These are phyloP conservation scores for Angomonas ambiguus DNA, from an alignment of 208 protist species.

Conservation along the genomic window DNA sequence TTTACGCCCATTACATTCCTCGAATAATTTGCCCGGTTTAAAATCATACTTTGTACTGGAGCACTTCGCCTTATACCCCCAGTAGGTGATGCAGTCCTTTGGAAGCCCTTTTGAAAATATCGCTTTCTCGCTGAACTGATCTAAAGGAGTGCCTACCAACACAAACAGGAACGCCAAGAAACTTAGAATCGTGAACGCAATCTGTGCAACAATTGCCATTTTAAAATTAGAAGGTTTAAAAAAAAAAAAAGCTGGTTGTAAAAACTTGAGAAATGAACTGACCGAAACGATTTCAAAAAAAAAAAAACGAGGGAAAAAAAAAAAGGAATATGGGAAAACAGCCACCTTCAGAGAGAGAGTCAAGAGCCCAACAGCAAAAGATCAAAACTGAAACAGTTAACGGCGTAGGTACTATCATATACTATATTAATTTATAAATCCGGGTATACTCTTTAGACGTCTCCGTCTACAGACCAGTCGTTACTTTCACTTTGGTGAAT, in stretches of 20 bases:
- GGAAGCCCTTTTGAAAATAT: constrained; percentile 10
- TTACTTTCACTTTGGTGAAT: too few species aligned
- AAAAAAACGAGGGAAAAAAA: not conserved
- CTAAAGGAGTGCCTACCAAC: constrained; percentile 10
- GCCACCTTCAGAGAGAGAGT: not conserved
- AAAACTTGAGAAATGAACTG: too few species aligned
- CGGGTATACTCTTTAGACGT: too few species aligned
- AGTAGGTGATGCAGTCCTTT: constrained; percentile 40
- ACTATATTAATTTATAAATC: too few species aligned
- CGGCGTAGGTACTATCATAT: not conserved
- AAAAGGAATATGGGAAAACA: not conserved
- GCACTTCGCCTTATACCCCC: constrained; percentile 39
- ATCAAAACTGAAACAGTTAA: not conserved
- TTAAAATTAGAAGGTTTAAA: not conserved
- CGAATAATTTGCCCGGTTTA: constrained; percentile 20
- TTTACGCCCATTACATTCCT: constrained; percentile 17
- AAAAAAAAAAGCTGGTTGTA: constrained; percentile 3
- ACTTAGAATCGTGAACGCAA: constrained; percentile 13
- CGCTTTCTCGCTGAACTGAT: constrained; percentile 12
- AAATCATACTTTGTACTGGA: constrained; percentile 19
- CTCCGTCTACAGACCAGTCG: too few species aligned
- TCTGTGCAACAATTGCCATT: constrained; percentile 15
- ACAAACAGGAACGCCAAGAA: constrained; percentile 11
- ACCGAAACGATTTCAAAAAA: not conserved
- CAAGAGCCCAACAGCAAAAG: not conserved